Conservation (phyloP, 495 filamentous ascomycete genomes). For the Podospora conica region DNA sequence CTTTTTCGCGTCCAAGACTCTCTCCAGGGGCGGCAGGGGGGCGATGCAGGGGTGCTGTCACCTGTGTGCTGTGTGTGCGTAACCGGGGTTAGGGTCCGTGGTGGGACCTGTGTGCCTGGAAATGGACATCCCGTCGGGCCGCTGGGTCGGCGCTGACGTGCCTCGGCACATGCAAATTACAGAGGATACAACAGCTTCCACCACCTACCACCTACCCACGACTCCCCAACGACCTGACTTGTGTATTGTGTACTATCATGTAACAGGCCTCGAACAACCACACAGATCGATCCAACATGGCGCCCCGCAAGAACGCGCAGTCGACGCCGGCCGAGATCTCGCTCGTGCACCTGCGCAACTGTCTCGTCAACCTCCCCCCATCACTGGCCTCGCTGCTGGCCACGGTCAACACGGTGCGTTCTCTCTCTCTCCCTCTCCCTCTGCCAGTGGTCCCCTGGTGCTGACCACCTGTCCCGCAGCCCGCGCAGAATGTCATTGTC, state of each 20-base stretch:
- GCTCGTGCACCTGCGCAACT: constrained; percentile 80
- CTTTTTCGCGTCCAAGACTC: constrained; percentile 22
- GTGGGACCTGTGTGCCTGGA: neutral
- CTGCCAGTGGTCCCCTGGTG: neutral
- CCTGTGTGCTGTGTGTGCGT: too few relatives aligned
- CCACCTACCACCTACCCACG: constrained; percentile 10
- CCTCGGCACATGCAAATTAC: constrained; percentile 36
- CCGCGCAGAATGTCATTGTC: constrained; percentile 92
- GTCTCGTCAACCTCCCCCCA: constrained; percentile 87
- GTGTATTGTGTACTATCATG: neutral
- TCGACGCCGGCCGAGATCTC: constrained; percentile 69
- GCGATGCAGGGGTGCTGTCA: constrained; percentile 8
- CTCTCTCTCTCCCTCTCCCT: neutral
- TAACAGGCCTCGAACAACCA: neutral
- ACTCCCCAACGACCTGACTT: neutral
- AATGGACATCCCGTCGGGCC: neutral
- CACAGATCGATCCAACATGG: constrained; percentile 36
- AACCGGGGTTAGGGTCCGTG: constrained; percentile 3
- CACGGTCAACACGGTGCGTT: constrained; percentile 77
- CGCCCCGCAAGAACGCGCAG: constrained; percentile 57
- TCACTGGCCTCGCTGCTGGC: constrained; percentile 75
- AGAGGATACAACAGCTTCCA: neutral
- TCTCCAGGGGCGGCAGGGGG: neutral
- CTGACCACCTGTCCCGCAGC: constrained; percentile 34
- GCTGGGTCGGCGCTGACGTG: too few relatives aligned